A percentile compares a stretch with the other conserved stretches of the same genome.
Conservation (phyloP, 2,329 filamentous ascomycete species). For the Elsinoe ampelina region DNA sequence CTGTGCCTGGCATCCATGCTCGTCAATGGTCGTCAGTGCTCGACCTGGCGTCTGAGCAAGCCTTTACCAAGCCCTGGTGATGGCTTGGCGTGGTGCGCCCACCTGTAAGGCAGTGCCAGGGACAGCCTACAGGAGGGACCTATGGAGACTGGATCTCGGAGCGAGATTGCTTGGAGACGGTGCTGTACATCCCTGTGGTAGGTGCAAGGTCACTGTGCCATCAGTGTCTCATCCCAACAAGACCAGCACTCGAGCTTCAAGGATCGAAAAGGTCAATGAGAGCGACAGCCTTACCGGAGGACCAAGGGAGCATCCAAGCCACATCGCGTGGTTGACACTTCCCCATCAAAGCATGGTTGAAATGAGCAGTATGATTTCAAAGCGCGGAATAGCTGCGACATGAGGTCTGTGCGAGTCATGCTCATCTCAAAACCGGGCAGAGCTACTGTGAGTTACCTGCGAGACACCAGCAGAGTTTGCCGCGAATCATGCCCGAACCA, state of each 20-base stretch:
- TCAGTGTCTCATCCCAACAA: neutral
- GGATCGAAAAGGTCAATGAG: neutral
- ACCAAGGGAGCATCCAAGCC: neutral
- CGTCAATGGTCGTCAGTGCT: neutral
- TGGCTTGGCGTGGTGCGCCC: neutral
- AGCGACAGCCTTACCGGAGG: neutral
- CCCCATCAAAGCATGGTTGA: neutral
- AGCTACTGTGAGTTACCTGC: neutral
- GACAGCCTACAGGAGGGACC: too few species aligned
- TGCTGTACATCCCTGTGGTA: neutral
- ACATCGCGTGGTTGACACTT: slow-evolving; percentile 2
- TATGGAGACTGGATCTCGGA: neutral
- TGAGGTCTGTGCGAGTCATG: neutral
- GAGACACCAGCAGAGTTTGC: neutral
- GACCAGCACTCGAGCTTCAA: neutral
- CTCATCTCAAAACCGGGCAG: neutral
- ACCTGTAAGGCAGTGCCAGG: neutral
- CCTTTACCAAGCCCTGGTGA: neutral
- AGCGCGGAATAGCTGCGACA: slow-evolving; percentile 1
- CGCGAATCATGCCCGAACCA: neutral
- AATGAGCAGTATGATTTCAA: neutral
- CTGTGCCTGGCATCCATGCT: too few species aligned
- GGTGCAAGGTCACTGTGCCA: neutral
- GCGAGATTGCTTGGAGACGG: neutral
- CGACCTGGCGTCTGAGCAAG: neutral